These are phyloP conservation scores for Aspergillus campestris DNA, from an alignment of 495 filamentous ascomycete genomes.

Conservation along the genomic window DNA sequence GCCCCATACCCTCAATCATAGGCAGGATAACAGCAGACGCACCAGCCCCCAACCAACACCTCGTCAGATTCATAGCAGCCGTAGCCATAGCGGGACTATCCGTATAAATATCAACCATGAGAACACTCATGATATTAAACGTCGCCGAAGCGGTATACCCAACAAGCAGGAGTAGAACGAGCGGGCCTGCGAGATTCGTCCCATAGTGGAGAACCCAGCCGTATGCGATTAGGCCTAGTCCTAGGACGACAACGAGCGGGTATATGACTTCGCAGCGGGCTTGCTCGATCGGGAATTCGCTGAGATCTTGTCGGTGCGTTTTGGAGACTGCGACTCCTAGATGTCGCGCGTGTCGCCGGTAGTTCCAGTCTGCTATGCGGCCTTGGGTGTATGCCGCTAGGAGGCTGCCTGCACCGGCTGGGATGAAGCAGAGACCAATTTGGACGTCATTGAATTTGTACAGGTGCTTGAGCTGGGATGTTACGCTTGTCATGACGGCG, in stretches of 20 bases:
- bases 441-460: constrained; percentile 19
- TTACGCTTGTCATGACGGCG: constrained; percentile 11
- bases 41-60: constrained; percentile 56
- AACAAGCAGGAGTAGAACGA: constrained; percentile 24
- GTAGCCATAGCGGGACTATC: constrained; percentile 48
- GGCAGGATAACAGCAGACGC: constrained; percentile 45
- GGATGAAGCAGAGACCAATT: constrained; percentile 16
- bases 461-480: constrained; percentile 6
- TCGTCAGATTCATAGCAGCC: constrained; percentile 57
- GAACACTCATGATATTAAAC: constrained; percentile 28
- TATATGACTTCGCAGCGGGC: constrained; percentile 30
- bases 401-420: constrained; percentile 8
- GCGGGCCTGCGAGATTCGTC: constrained; percentile 24
- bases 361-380: constrained; percentile 37
- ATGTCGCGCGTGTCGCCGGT: constrained; percentile 26
- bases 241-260: constrained; percentile 24
- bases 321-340: constrained; percentile 26
- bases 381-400: constrained; percentile 27
- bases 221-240: constrained; percentile 29
- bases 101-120: constrained; percentile 57
- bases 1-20: constrained; percentile 50
- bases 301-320: constrained; percentile 32
- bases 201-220: constrained; percentile 39
- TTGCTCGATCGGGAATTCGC: constrained; percentile 36
- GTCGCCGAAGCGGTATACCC: constrained; percentile 27